These are phyloP conservation scores for Vitis amurensis DNA, from an alignment of 164 flowering plant species.

Conservation along the genomic window DNA sequence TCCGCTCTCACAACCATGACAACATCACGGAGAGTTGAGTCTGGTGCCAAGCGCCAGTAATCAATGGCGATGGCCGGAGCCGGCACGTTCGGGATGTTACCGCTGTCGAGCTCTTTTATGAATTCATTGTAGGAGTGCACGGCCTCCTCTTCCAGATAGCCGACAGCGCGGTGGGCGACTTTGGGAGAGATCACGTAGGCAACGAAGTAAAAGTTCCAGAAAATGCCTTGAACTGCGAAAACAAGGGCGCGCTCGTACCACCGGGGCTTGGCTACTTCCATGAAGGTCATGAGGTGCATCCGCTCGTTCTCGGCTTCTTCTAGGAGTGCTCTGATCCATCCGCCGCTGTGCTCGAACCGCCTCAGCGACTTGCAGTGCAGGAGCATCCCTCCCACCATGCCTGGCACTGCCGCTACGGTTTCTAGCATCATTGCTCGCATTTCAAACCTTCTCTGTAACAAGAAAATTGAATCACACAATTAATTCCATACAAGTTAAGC, in stretches of 20 bases:
- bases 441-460: slow-evolving; percentile 35
- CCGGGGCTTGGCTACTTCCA: slow-evolving; percentile 38
- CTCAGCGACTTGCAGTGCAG: slow-evolving; percentile 44
- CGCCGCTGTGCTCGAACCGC: slow-evolving; percentile 51
- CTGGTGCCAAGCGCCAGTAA: slow-evolving; percentile 59
- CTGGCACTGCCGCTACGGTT: slow-evolving; percentile 54
- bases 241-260: slow-evolving; percentile 49
- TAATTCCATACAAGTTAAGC: background rate
- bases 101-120: slow-evolving; percentile 38
- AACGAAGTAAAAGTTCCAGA: slow-evolving; percentile 46
- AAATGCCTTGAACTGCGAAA: slow-evolving; percentile 43
- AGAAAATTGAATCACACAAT: too few species aligned
- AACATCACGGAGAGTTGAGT: slow-evolving; percentile 64
- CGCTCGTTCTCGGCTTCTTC: slow-evolving; percentile 57
- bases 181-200: slow-evolving; percentile 42
- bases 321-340: slow-evolving; percentile 52
- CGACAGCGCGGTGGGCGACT: slow-evolving; percentile 45
- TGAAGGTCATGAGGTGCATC: slow-evolving; percentile 54
- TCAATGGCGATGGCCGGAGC: slow-evolving; percentile 78
- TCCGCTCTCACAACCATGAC: slow-evolving; percentile 66
- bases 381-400: slow-evolving; percentile 55
- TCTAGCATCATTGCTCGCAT: slow-evolving; percentile 52
- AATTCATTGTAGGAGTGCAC: slow-evolving; percentile 49
- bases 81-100: slow-evolving; percentile 38
- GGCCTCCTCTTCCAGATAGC: slow-evolving; percentile 53